Base-by-base conservation (phyloP, 108 stramenopile genomes). In the Nitzschia sp. region DNA sequence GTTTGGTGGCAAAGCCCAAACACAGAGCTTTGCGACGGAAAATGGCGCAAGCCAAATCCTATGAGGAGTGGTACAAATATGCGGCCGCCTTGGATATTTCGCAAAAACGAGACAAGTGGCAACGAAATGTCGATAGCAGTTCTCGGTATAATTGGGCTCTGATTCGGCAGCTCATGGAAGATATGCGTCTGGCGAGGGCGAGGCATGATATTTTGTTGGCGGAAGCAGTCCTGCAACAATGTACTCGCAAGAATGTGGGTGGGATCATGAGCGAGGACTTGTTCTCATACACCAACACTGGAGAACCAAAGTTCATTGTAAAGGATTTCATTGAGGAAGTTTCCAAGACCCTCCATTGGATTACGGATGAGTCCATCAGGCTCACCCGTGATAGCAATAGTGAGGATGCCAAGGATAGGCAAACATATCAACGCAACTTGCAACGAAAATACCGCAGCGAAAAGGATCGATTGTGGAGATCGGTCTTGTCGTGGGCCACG, bases 181-280 rank as follows among this genome's bases (percentile, higher is more conserved):
- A 89, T 61, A 74, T 95, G 83, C 60, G 75, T 27, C 52, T 65
- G 9, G 90, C 90, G 13, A 69, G 90, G 58, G 34, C 69, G 9
- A 76, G 73, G 1, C 54, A 79, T 17, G 86, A 91, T 61, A 33
- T 78, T 9, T 41, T 90, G 2, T 31, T 69, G 29, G 87, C 90
- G 3, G 68, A 90, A 57, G 89, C 85, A 26, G 91, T 93, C 22
- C 73, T 96, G 45, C 90, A 89, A 69, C 90, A 90, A 70, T 96
- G 94, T 65, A 93, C 94, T 15, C 66, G 94, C 41, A 90, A 91
- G 59, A 96, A 96, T 80, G 90, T 96, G 3, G 94, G 94, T 5
- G 94, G 94, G 0, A 86, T 96, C 38, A 96, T 96, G 94, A 86
- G 82, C 50, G 86, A 86, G 66, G 86, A 93, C 45, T 75, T 91